Conservation (phyloP, 148 eudicot genomes). For the Vaccinium corymbosum region DNA sequence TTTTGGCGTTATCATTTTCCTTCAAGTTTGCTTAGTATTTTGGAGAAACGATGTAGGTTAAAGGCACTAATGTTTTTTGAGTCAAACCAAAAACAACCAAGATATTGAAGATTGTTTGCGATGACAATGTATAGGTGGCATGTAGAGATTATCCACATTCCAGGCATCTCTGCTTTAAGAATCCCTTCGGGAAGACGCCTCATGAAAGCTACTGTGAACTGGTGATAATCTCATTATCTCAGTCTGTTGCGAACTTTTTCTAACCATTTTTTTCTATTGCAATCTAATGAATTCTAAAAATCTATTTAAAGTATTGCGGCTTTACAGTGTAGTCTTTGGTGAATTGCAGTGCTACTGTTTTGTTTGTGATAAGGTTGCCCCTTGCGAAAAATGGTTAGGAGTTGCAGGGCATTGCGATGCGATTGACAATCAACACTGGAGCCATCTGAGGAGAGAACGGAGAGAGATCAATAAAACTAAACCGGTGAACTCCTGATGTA, state of each 20-base stretch:
- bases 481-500: neutral
- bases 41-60: no score
- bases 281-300: no score
- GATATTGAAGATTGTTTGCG: neutral
- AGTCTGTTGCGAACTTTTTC: no score
- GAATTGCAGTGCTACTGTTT: conserved; percentile 51
- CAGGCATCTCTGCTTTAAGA: conserved; percentile 46
- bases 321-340: neutral
- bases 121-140: conserved; percentile 41
- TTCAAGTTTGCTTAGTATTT: no score
- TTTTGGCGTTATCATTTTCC: no score
- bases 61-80: neutral
- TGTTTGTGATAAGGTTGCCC: conserved; percentile 43
- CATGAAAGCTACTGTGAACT: conserved; percentile 42
- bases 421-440: conserved; percentile 19
- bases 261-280: no score
- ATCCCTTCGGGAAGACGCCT: conserved; percentile 44
- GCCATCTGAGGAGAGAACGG: neutral
- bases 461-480: neutral
- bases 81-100: neutral
- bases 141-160: conserved; percentile 73
- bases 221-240: conserved; percentile 30
- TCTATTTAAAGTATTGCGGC: neutral
- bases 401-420: conserved; percentile 19
- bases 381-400: conserved; percentile 27